Base-by-base conservation (phyloP, 805 yeast genomes). In the Wickerhamomyces bovis region DNA sequence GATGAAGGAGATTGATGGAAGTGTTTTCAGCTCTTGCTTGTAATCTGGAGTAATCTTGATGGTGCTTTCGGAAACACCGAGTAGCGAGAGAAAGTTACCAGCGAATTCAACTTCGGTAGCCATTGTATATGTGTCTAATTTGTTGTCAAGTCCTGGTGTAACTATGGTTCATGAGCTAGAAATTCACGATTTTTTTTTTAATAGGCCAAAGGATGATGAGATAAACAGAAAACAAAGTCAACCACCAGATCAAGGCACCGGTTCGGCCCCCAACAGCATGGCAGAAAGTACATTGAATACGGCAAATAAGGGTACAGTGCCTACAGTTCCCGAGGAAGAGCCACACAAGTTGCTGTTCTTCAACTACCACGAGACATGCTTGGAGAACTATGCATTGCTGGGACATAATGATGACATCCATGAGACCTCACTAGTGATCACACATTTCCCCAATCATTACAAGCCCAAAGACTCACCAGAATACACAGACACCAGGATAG, bases 391-490 rank as follows among this genome's bases (percentile, higher is more conserved):
- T 60, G 46, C 55, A 8, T 22, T 62, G 2, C 56, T 45, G 1
- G 46, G 45, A 15, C 45, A 30, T 5, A 49, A 44, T 13, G 63
- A 63, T 39, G 66, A 59, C 31, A 55, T 57, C 26, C 65, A 65
- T 40, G 62, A 62, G 3, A 59, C 56, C 28, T 63, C 75, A 2
- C 53, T 81, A 11, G 75, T 78, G 19, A 62, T 81, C 10, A 82
- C 83, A 28, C 90, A 84, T 62, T 85, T 82, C 57, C 89, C 89
- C 6, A 81, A 82, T 53, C 65, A 72, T 4, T 73, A 80, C 57
- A 72, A 56, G 1, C 58, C 67, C 3, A 48, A 43, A 4, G 56
- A 55, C 8, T 65, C 77, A 2, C 44, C 48, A 0, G 51, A 44
- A 19, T 71, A 56, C 48, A 40, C 46, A 18, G 47, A 55, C 8